Conservation (phyloP, 2,329 filamentous ascomycete species). For the Apiospora malaysiana region DNA sequence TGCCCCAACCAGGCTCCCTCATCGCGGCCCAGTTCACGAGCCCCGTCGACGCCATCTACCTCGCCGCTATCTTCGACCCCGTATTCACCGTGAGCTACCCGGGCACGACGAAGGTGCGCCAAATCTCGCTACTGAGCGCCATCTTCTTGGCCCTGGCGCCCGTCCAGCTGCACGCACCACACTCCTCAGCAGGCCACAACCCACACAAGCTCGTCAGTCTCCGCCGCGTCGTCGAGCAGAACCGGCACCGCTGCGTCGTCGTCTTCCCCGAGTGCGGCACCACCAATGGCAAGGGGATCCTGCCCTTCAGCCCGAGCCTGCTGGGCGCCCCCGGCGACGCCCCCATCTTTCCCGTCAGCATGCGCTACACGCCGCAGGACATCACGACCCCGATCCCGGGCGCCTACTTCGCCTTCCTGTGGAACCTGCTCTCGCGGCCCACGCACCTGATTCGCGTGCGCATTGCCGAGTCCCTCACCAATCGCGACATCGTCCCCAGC, state of each 20-base stretch:
- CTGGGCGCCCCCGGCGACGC: conserved; percentile 69
- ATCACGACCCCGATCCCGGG: conserved; percentile 89
- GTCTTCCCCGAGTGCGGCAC: conserved; percentile 95
- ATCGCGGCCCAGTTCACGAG: conserved; percentile 93
- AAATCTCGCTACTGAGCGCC: conserved; percentile 77
- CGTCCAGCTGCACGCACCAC: conserved; percentile 49
- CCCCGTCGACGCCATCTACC: conserved; percentile 90
- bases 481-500: conserved; percentile 37
- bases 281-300: conserved; percentile 88
- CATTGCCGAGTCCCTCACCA: conserved; percentile 77
- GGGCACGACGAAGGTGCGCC: conserved; percentile 72
- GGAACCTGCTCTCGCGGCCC: conserved; percentile 82
- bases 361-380: conserved; percentile 87
- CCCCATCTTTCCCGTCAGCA: conserved; percentile 87
- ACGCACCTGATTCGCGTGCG: conserved; percentile 91
- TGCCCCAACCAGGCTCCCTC: conserved; percentile 80
- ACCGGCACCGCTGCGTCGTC: conserved; percentile 79
- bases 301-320: conserved; percentile 82
- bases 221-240: conserved; percentile 64
- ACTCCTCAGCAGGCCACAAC: conserved; percentile 40
- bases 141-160: conserved; percentile 74
- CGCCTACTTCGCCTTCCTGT: conserved; percentile 75
- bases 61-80: conserved; percentile 95
- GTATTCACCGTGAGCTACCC: conserved; percentile 91
- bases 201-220: conserved; percentile 63